Evolutionary conservation across 768 basidiomycete genomes (phyloP).

Genomic region (Termitomyces eurrhizus): DNA sequence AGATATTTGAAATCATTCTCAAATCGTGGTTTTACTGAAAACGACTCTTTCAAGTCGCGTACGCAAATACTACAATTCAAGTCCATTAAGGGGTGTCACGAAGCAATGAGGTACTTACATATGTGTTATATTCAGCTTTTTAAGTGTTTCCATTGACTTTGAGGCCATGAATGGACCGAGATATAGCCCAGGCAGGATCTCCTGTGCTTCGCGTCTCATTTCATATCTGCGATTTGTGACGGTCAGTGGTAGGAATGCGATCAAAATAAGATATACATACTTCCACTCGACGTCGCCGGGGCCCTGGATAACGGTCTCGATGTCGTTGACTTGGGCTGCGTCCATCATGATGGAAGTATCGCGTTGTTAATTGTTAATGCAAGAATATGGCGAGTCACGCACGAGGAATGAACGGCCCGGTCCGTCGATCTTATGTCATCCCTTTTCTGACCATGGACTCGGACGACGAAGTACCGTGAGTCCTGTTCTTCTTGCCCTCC

Average conservation of each 20-base stretch:
- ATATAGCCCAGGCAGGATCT: constrained; percentile 77
- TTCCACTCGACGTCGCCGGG: constrained; percentile 84
- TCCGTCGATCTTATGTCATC: constrained; percentile 12
- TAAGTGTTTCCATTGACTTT: constrained; percentile 71
- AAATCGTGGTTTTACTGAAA: constrained; percentile 85
- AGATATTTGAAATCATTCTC: constrained; percentile 75
- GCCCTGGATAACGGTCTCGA: constrained; percentile 68
- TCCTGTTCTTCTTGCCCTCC: constrained; percentile 1
- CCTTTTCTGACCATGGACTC: constrained; percentile 32
- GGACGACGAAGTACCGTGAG: constrained; percentile 62
- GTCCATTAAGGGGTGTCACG: constrained; percentile 5
- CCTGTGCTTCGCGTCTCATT: constrained; percentile 94
- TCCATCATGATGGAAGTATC: constrained; percentile 7
- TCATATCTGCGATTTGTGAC: constrained; percentile 59
- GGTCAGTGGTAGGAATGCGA: neutral
- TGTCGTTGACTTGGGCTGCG: constrained; percentile 30
- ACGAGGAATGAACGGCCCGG: neutral
- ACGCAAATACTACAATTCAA: constrained; percentile 69
- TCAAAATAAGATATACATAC: constrained; percentile 33
- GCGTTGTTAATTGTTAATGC: neutral
- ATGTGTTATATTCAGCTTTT: constrained; percentile 69
- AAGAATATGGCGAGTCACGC: neutral
- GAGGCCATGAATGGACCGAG: constrained; percentile 89
- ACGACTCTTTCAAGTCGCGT: constrained; percentile 85
- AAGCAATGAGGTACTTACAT: constrained; percentile 44